phyloP scores from a whole-genome alignment of 805 yeast genomes.

The Suhomyces sp. region DNA sequence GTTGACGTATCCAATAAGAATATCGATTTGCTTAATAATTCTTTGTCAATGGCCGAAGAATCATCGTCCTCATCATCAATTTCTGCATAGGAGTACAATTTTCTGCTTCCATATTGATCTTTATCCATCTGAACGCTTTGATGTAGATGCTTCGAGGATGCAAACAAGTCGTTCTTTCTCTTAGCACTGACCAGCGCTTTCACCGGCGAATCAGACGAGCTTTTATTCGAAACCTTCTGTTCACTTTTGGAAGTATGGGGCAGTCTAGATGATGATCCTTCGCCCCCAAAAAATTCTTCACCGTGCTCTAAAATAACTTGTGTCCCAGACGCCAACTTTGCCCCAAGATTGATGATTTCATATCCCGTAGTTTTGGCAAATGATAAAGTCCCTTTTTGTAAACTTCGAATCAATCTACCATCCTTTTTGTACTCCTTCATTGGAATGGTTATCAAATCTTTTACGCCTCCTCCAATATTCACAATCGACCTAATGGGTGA shows the following conservation, averaged over 20 bases:
- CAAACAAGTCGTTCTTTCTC: conserved; percentile 10
- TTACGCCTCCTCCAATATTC: conserved; percentile 74
- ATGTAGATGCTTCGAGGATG: conserved; percentile 25
- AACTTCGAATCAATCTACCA: conserved; percentile 62
- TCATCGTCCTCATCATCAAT: conserved; percentile 29
- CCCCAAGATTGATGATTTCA: conserved; percentile 78
- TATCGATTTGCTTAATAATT: conserved; percentile 21
- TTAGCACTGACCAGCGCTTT: background rate
- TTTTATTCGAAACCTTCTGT: background rate
- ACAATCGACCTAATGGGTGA: conserved; percentile 78
- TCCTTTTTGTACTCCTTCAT: conserved; percentile 70
- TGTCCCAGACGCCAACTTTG: conserved; percentile 82
- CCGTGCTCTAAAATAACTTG: conserved; percentile 77
- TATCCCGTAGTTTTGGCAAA: conserved; percentile 78
- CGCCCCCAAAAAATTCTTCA: conserved; percentile 76
- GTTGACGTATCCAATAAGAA: conserved; percentile 19
- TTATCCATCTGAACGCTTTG: conserved; percentile 17
- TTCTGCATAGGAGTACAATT: conserved; percentile 29
- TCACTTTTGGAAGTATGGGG: background rate
- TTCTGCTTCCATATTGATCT: conserved; percentile 20
- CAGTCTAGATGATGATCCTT: conserved; percentile 53
- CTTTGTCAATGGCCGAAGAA: conserved; percentile 12
- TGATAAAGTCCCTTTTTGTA: conserved; percentile 70
- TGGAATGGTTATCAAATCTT: conserved; percentile 71
- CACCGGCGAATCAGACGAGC: background rate